phyloP scores from a whole-genome alignment of 441 rosid species.

The Adansonia rubrostipa region DNA sequence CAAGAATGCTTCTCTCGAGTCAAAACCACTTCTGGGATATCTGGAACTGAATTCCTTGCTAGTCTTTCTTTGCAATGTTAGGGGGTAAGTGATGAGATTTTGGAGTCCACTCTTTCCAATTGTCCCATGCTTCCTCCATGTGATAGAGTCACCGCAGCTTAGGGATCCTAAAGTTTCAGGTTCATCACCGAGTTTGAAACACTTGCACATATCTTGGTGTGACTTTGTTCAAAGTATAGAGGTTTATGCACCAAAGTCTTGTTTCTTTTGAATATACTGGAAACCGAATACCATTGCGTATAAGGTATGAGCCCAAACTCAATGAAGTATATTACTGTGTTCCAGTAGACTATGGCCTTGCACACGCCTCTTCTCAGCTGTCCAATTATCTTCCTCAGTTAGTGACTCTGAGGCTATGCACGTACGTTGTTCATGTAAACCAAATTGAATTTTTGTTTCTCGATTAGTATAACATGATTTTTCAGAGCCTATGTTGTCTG shows the following conservation, averaged over 20 bases:
- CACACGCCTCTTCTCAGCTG: neutral
- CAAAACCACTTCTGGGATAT: neutral
- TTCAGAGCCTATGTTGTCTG: neutral
- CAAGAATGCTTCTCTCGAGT: neutral
- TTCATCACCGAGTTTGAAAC: conserved; percentile 10
- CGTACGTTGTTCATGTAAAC: neutral
- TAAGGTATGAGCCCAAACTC: neutral
- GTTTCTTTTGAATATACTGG: neutral
- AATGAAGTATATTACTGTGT: neutral
- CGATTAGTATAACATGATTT: neutral
- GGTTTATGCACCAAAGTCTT: conserved; percentile 4
- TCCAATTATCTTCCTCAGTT: neutral
- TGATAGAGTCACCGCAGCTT: neutral
- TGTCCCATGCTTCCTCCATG: neutral
- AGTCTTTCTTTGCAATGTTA: neutral
- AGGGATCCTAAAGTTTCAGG: neutral
- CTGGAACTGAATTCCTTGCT: neutral
- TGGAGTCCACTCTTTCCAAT: neutral
- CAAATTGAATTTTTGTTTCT: neutral
- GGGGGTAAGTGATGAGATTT: conserved; percentile 2
- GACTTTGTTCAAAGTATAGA: neutral
- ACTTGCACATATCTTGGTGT: neutral
- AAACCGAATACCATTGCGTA: neutral
- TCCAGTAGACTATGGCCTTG: neutral
- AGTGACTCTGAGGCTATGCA: neutral